Evolutionary conservation across 768 basidiomycete species (phyloP).

Genomic region (Leccinum subgranulosum): DNA sequence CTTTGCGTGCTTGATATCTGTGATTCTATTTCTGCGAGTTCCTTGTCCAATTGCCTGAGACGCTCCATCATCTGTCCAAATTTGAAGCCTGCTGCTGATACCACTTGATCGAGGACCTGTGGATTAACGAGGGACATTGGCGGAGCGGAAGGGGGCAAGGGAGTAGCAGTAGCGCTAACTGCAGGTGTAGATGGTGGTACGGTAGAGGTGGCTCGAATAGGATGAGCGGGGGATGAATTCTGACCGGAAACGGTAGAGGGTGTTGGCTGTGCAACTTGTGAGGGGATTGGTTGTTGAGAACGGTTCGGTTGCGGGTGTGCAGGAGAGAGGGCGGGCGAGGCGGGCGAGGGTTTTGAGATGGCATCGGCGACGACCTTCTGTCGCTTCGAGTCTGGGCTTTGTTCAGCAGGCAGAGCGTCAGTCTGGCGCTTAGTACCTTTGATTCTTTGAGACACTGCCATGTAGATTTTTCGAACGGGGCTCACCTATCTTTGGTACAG

Average conservation of each 20-base stretch:
- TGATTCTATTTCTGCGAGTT: conserved; percentile 12
- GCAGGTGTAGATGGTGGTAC: conserved; percentile 6
- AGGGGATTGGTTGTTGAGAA: conserved; percentile 14
- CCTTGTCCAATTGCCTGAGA: conserved; percentile 15
- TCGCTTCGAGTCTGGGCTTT: conserved; percentile 47
- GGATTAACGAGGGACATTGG: not conserved
- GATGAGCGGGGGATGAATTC: conserved; percentile 8
- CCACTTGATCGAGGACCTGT: conserved; percentile 16
- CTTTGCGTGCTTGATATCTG: conserved; percentile 12
- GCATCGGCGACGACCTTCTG: conserved; percentile 22
- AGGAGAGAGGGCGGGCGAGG: conserved; percentile 20
- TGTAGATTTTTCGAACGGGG: not conserved
- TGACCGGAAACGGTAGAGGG: conserved; percentile 3
- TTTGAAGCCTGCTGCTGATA: conserved; percentile 7
- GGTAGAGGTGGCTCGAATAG: conserved; percentile 3
- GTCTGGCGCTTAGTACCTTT: conserved; percentile 42
- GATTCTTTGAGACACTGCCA: conserved; percentile 9
- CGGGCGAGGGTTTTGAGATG: conserved; percentile 15
- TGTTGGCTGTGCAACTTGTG: conserved; percentile 20
- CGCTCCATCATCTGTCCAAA: conserved; percentile 25
- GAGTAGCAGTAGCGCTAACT: conserved; percentile 7
- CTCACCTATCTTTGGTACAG: conserved; percentile 35
- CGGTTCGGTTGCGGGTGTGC: conserved; percentile 23
- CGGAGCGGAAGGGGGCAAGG: conserved; percentile 7
- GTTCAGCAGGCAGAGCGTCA: conserved; percentile 34